Evolutionary conservation across 2,329 filamentous ascomycete species (phyloP), one percentile per base, ranked within the genome.

Genomic region (Claviceps pusilla): DNA sequence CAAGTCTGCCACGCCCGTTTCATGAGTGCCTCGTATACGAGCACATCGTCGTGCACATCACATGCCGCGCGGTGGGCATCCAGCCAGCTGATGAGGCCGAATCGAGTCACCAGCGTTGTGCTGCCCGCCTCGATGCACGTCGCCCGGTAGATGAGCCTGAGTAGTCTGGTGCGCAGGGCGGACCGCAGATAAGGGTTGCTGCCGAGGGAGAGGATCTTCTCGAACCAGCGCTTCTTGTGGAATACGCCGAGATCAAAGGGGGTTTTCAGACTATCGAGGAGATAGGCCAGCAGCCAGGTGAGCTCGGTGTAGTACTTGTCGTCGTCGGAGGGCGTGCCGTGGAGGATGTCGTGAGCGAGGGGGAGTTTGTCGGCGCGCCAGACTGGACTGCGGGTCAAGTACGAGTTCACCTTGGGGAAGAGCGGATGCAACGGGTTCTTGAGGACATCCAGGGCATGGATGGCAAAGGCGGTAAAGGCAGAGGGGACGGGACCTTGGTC

Each of bases 381-480:
- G 29, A 76, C 68, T 0, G 91, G 90, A 0, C 82, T 79, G 52
- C 82, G 82, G 28, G 87, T 87, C 41, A 97, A 78, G 66, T 90
- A 96, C 6, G 77, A 75, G 71, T 95, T 95, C 68, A 93, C 73
- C 65, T 95, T 95, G 55, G 82, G 80, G 66, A 95, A 97, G 42
- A 96, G 78, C 57, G 80, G 80, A 64, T 95, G 88, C 16, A 89
- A 76, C 0, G 91, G 91, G 57, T 88, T 83, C 28, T 76, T 78
- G 48, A 95, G 71, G 16, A 95, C 80, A 1, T 77, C 71, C 7
- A 95, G 74, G 1, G 83, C 81, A 59, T 82, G 80, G 49, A 78
- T 76, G 7, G 88, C 84, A 61, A 95, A 93, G 11, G 85, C 79
- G n/a, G 83, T 78, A 6, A 88, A 81, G 12, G 88, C 76, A 57